These are phyloP conservation scores for Boletellus deceptivus DNA, from an alignment of 1,284 basidiomycete genomes.

Conservation along the genomic window DNA sequence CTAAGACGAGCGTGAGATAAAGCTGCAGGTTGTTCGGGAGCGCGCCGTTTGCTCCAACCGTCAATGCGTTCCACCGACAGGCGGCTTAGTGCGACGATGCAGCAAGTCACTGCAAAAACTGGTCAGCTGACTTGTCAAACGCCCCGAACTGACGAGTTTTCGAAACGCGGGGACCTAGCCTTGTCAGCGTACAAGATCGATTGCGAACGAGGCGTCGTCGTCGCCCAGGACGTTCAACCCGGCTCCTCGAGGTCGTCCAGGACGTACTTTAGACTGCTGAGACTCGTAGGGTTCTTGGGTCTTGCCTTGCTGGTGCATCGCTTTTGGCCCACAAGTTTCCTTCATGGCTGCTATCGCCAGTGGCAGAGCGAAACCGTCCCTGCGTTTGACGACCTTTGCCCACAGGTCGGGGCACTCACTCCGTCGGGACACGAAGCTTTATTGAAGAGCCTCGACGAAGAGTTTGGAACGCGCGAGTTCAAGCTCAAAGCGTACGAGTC, in stretches of 20 bases:
- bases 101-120: not conserved
- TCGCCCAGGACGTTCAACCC: not conserved
- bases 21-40: no score
- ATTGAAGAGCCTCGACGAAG: conserved; percentile 33
- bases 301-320: conserved; percentile 7
- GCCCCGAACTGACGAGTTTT: not conserved
- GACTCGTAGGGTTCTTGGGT: conserved; percentile 9
- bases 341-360: not conserved
- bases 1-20: no score
- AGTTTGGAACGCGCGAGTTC: conserved; percentile 37
- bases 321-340: conserved; percentile 3
- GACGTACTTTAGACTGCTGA: not conserved
- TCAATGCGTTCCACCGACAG: conserved; percentile 4
- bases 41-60: no score
- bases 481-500: conserved; percentile 40
- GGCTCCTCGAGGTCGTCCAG: not conserved
- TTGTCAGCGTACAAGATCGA: conserved; percentile 7
- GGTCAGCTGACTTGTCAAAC: not conserved
- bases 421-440: conserved; percentile 31
- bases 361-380: not conserved
- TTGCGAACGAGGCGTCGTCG: conserved; percentile 9
- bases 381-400: conserved; percentile 26
- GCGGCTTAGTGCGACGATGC: conserved; percentile 9
- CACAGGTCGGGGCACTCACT: conserved; percentile 32
- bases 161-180: not conserved